These are phyloP conservation scores for Fomes fomentarius DNA, from an alignment of 1,284 basidiomycete species.

Conservation along the genomic window DNA sequence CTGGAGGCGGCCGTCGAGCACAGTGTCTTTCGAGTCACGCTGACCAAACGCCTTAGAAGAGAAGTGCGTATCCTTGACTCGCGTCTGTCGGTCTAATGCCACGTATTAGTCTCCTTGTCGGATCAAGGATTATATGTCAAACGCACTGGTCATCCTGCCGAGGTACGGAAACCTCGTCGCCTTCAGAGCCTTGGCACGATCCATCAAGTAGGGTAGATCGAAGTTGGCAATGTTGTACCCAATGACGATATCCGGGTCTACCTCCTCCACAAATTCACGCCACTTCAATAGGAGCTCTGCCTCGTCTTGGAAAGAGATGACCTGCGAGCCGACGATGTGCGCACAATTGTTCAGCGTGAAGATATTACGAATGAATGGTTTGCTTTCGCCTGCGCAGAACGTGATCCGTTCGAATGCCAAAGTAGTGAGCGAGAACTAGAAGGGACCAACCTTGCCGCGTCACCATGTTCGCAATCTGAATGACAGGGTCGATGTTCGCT, in stretches of 20 bases:
- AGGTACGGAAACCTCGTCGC: slow-evolving; percentile 74
- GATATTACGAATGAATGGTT: slow-evolving; percentile 94
- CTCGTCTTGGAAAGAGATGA: slow-evolving; percentile 85
- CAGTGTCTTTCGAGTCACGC: slow-evolving; percentile 92
- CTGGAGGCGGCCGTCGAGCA: slow-evolving; percentile 88
- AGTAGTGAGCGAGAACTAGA: background rate
- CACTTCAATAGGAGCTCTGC: slow-evolving; percentile 73
- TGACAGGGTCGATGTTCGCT: slow-evolving; percentile 86
- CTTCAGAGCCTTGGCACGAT: slow-evolving; percentile 84
- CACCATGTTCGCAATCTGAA: slow-evolving; percentile 98
- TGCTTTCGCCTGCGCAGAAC: slow-evolving; percentile 68
- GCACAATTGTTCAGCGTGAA: slow-evolving; percentile 94
- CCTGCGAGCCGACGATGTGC: slow-evolving; percentile 93
- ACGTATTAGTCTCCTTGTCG: slow-evolving; percentile 2
- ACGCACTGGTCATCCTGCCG: slow-evolving; percentile 76
- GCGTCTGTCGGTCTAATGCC: slow-evolving; percentile 67
- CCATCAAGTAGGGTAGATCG: slow-evolving; percentile 93
- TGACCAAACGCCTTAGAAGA: slow-evolving; percentile 96
- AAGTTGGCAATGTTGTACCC: slow-evolving; percentile 93
- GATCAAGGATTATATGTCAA: too few relatives aligned
- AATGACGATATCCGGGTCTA: slow-evolving; percentile 92
- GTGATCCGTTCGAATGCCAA: background rate
- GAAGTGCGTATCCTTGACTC: slow-evolving; percentile 91
- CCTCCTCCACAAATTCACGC: slow-evolving; percentile 84
- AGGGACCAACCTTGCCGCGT: slow-evolving; percentile 79